Conservation (phyloP, 768 basidiomycete genomes). For the Epithele typhae region DNA sequence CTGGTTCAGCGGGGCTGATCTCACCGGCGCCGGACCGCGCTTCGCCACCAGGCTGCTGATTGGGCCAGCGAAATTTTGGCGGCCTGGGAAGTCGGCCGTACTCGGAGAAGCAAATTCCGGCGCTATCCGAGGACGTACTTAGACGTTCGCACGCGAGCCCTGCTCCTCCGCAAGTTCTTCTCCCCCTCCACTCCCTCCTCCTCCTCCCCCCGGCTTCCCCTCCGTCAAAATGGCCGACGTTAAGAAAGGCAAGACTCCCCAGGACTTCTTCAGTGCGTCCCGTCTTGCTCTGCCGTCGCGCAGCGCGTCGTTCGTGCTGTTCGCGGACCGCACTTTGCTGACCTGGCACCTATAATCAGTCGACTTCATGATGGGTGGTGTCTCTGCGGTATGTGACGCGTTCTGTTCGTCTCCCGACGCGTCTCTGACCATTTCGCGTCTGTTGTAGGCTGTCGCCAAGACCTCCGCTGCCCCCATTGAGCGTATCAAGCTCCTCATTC, state of each 20-base stretch:
- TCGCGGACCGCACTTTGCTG: constrained; percentile 20
- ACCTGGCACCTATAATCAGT: constrained; percentile 43
- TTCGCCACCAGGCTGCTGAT: constrained; percentile 5
- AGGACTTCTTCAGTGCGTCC: constrained; percentile 81
- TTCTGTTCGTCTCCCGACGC: not conserved
- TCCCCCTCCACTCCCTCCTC: constrained; percentile 51
- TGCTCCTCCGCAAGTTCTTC: constrained; percentile 37
- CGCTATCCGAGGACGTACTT: constrained; percentile 21
- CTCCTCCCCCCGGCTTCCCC: constrained; percentile 33
- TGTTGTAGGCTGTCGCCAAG: constrained; percentile 88
- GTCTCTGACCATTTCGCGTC: constrained; percentile 19
- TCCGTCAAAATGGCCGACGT: constrained; percentile 72
- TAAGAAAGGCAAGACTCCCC: constrained; percentile 83
- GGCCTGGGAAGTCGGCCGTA: constrained; percentile 11
- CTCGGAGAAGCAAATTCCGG: constrained; percentile 16
- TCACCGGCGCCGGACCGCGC: too few relatives aligned
- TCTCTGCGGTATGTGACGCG: constrained; percentile 66
- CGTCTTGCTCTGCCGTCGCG: constrained; percentile 4
- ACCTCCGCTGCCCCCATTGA: constrained; percentile 99
- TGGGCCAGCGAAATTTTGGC: constrained; percentile 12
- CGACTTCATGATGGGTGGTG: constrained; percentile 97
- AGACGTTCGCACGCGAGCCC: constrained; percentile 20
- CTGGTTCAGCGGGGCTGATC: too few relatives aligned
- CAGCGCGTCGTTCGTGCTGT: not conserved
- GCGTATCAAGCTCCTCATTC: constrained; percentile 97